A percentile compares a stretch with the other conserved stretches of the same genome.
Conservation (phyloP, 176 grass and related monocot species). For the Oryza rufipogon region DNA sequence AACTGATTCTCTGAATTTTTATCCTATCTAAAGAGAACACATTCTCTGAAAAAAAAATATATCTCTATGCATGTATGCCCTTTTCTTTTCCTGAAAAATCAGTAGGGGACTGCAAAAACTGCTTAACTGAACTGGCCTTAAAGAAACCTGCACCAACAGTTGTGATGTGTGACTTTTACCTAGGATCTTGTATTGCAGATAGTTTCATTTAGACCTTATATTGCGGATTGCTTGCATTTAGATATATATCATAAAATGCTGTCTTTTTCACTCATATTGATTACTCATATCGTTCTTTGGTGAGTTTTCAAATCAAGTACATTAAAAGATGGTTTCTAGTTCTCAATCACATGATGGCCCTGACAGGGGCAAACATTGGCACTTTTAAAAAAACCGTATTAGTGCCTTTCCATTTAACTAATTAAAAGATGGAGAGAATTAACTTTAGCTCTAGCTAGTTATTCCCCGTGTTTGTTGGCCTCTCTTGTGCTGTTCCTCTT, state of each 20-base stretch:
- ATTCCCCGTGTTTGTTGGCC: slow-evolving; percentile 49
- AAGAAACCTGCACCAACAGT: neutral
- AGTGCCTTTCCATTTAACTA: slow-evolving; percentile 24
- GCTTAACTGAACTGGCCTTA: neutral
- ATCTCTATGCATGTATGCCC: too few relatives aligned
- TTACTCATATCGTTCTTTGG: neutral
- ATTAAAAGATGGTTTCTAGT: slow-evolving; percentile 30
- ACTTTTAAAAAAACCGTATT: slow-evolving; percentile 30
- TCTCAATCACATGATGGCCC: slow-evolving; percentile 41
- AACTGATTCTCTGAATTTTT: neutral
- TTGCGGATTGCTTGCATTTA: neutral
- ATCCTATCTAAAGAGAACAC: neutral
- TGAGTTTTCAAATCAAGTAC: slow-evolving; percentile 20
- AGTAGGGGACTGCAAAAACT: neutral
- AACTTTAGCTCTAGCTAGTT: slow-evolving; percentile 33
- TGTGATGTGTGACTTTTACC: neutral
- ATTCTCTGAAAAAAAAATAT: neutral
- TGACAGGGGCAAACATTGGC: slow-evolving; percentile 15
- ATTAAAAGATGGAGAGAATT: slow-evolving; percentile 23
- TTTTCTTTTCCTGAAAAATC: neutral
- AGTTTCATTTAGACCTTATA: neutral
- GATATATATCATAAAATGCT: slow-evolving; percentile 11
- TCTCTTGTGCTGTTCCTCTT: slow-evolving; percentile 35
- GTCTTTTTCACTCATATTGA: slow-evolving; percentile 11
- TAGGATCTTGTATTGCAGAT: neutral